Conservation (phyloP, 441 rosid genomes). For the Francoa sonchifolia region DNA sequence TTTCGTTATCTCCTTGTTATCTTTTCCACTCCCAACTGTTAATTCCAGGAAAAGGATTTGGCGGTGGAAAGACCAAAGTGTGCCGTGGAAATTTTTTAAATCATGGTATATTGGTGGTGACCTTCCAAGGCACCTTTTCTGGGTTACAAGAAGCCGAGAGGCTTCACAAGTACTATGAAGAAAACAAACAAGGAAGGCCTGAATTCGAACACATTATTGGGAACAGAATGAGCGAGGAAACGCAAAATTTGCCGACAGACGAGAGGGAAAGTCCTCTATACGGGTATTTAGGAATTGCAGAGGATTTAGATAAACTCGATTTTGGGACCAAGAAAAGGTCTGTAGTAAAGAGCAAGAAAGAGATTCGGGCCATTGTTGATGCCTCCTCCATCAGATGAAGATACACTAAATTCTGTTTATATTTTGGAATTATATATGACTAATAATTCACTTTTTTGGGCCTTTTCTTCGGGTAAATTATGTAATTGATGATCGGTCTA, state of each 20-base stretch:
- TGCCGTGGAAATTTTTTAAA: constrained; percentile 23
- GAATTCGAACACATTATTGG: constrained; percentile 11
- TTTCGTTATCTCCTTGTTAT: neutral
- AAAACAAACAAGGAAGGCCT: constrained; percentile 21
- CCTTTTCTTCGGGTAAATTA: too few relatives aligned
- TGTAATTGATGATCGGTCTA: too few relatives aligned
- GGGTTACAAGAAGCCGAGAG: constrained; percentile 27
- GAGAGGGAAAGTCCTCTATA: constrained; percentile 10
- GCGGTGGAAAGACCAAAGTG: constrained; percentile 14
- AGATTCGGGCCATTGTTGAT: constrained; percentile 15
- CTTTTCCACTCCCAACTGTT: constrained; percentile 3
- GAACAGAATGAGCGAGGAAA: constrained; percentile 5
- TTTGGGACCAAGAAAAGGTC: constrained; percentile 16
- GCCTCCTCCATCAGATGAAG: neutral
- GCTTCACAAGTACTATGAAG: constrained; percentile 17
- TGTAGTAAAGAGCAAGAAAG: constrained; percentile 24
- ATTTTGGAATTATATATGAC: neutral
- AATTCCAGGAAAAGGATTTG: constrained; percentile 21
- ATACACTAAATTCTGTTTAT: neutral
- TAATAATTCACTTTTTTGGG: too few relatives aligned
- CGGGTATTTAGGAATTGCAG: constrained; percentile 31
- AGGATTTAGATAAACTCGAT: constrained; percentile 30
- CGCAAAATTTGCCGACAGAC: constrained; percentile 1
- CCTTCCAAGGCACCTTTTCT: constrained; percentile 19
- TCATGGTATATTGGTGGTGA: constrained; percentile 25